Base-by-base conservation (phyloP, 164 flowering plant species). In the Hamamelis virginiana region DNA sequence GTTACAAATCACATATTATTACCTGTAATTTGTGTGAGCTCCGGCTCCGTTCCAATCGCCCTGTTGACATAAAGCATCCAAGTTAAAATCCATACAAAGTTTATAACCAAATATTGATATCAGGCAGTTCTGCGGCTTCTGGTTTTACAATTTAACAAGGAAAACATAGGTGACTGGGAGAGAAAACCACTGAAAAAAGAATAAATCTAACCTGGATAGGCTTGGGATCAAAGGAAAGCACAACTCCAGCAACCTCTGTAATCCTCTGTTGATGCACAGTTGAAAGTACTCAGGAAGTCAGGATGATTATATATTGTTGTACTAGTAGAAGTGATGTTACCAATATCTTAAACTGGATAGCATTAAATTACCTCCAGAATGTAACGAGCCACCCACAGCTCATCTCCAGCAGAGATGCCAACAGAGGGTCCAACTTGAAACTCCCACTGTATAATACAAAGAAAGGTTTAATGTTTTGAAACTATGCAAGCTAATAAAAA, bases 1-100 rank as follows among this genome's bases (percentile, higher is more conserved):
- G 58, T 10, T 3, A 25, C 46, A 46, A 45, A n/a, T 46, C 16
- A 19, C 14, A 41, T 48, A 14, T 11, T 33, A 14, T 26, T 78
- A 91, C 98, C 98, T 92, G 83, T 90, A 91, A 62, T 94, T 94
- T 27, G 93, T 81, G 81, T 94, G 98, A 56, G 96, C 96, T 46
- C 98, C 98, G 23, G 97, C 97, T 9, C 97, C 98, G 67, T 91
- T 91, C 97, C 98, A 94, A 41, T 91, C 97, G 56, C 97, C 98
- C 97, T 91, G 76, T 18, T 18, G 19, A n/a, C 4, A 61, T 8
- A 69, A 50, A 48, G 26, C 16, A 19, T 33, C n/a, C 9, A 52
- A 33, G 15, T 25, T 28, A 28, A 18, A 47, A 15, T 12, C 19
- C 10, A 19, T 64, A 44, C 3, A 64, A 50, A 62, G 21, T 18